Evolutionary conservation across 1,139 yeast genomes (phyloP), one percentile per base, ranked within the genome.

Genomic region (Hyphopichia buzzinii): DNA sequence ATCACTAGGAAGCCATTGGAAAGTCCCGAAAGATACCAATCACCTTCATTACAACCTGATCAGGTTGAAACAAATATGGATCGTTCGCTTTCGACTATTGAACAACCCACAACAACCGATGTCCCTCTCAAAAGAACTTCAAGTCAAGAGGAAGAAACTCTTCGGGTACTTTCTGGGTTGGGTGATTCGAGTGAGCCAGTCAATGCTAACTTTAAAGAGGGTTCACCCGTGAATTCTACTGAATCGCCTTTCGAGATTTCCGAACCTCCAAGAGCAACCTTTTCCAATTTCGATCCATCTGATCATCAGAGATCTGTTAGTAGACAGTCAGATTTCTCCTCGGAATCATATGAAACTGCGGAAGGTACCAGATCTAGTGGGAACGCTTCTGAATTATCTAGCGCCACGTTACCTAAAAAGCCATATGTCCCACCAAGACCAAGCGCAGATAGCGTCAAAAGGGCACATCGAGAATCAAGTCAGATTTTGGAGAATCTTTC

Each of bases 371-470:
- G 15, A 27, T 27, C 29, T 4, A 12, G 17, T 8, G 29, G 15
- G 5, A 27, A 15, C 29, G 8, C 15, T 12, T 8, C 29, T n/a
- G 29, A 27, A 17, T 7, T 11, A 14, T 12, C 33, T 6, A 30
- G 7, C 26, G 28, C 15, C 14, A n/a, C 4, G 17, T 27, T 27
- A n/a, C 15, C 27, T 7, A 27, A n/a, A 23, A 33, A 26, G 12
- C 47, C 33, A 39, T 47, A 34, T 36, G 48, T 67, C 33, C 74
- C 74, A 5, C 72, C 72, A 26, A 49, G 74, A 26, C 74, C 74
- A 3, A 55, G 64, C 14, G 46, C 47, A 6, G 68, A 64, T 16
- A 53, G 54, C 32, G 38, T 68, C 17, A 47, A 46, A 15, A 50
- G 55, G 34, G 72, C 73, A 7, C 49, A 72, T 35, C 55, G 59